Base-by-base conservation (phyloP, 371 early-diverging fungal species). In the Umbelopsis sp. region DNA sequence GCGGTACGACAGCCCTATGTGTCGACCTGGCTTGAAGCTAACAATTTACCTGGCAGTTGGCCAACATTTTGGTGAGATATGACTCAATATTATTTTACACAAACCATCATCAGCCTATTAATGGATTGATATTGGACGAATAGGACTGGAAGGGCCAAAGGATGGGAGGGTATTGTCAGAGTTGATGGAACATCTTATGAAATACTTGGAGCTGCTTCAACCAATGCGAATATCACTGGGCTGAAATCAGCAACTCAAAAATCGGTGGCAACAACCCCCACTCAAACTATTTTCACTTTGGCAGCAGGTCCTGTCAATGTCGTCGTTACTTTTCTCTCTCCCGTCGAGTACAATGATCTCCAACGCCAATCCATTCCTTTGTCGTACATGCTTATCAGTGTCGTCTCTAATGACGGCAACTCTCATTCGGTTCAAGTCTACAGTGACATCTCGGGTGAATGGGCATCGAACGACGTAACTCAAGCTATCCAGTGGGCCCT, bases 381-480 rank as follows among this genome's bases (percentile, higher is more conserved):
- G 64, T 64, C 46, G 7, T 64, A 64, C 44, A 22, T 64, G 44
- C 46, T 46, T 12, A 24, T 64, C 4, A 45, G 38, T 8, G 64
- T 44, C 11, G 64, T 32, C 14, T 46, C 64, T 14, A 64, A 44
- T 22, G 64, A 64, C 22, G 64, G 64, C 24, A 64, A 64, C 16
- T 64, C 64, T n/a, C 64, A 64, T 44, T 22, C 44, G 22, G 46
- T 64, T 44, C 64, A 64, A 29, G 46, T 64, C 6, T 44, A 64
- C 45, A 46, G 45, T 22, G 64, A 64, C 38, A 64, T 64, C 44
- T 64, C 64, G 3, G 64, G 45, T 22, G 64, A 64, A 64, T 64
- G 64, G 64, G 64, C 64, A 8, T 45, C 44, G 5, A 46, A 46
- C 29, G 45, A 64, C 38, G 45, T 44, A 4, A 44, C 64, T 41